Conservation (phyloP, 257 asterid genomes). For the Galeopsis tetrahit region DNA sequence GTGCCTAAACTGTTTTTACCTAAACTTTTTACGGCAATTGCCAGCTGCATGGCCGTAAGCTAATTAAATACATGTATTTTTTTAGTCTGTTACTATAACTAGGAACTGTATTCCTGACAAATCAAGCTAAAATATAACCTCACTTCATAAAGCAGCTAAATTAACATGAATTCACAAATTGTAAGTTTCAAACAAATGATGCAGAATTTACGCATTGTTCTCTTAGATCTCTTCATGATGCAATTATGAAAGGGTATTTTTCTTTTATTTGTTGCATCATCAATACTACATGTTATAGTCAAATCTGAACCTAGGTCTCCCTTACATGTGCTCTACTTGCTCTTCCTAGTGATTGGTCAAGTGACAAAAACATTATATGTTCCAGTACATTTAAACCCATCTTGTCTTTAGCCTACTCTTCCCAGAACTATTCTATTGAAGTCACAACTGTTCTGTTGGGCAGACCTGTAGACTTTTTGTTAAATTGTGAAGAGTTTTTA, state of each 20-base stretch:
- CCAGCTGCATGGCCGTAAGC: constrained; percentile 25
- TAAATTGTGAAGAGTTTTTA: too few species aligned
- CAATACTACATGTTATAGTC: background rate
- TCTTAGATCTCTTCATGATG: constrained; percentile 16
- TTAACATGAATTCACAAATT: background rate
- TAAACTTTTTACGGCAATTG: constrained; percentile 12
- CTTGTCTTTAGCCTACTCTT: background rate
- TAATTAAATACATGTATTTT: background rate
- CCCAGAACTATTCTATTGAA: background rate
- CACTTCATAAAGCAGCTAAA: background rate
- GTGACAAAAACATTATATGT: background rate
- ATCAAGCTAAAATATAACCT: background rate
- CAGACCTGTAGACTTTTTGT: too few species aligned
- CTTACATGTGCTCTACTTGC: background rate
- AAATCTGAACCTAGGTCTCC: background rate
- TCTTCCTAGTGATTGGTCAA: background rate
- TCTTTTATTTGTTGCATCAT: background rate
- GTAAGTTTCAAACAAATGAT: constrained; percentile 3
- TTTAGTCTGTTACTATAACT: background rate
- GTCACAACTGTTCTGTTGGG: background rate
- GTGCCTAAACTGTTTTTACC: background rate
- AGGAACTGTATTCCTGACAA: background rate
- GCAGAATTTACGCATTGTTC: background rate
- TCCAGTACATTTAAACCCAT: background rate
- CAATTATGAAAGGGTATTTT: background rate